Conservation (phyloP, 2,329 filamentous ascomycete species). For the Apiospora phragmitis region DNA sequence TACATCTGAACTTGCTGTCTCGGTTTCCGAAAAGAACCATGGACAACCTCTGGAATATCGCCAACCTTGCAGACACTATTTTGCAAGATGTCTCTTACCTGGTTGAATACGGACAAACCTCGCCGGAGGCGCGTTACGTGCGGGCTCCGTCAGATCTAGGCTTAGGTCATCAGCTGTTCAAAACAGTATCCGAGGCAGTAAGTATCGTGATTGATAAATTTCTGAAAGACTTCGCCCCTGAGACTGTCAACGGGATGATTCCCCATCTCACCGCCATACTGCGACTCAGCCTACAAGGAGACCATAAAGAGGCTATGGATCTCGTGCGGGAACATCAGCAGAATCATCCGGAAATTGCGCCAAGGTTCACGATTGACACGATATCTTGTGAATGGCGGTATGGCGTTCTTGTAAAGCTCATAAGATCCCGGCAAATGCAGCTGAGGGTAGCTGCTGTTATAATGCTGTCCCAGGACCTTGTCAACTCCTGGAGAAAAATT, state of each 20-base stretch:
- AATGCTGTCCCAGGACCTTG: constrained; percentile 70
- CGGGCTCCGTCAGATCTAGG: constrained; percentile 36
- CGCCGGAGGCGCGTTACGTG: constrained; percentile 13
- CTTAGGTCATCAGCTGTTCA: constrained; percentile 45
- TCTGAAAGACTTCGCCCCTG: constrained; percentile 50
- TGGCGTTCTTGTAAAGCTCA: constrained; percentile 65
- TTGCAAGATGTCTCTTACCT: constrained; percentile 18
- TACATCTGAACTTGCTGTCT: constrained; percentile 41
- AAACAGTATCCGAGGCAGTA: constrained; percentile 42
- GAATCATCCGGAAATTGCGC: constrained; percentile 38
- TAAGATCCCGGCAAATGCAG: constrained; percentile 87
- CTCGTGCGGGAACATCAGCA: constrained; percentile 33
- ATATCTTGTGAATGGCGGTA: constrained; percentile 70
- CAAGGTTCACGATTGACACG: constrained; percentile 45
- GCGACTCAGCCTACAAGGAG: constrained; percentile 39
- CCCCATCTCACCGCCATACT: constrained; percentile 46
- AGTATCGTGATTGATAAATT: constrained; percentile 54
- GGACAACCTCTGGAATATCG: constrained; percentile 42
- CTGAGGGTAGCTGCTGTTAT: constrained; percentile 77
- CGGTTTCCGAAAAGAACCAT: constrained; percentile 46
- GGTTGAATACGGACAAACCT: neutral
- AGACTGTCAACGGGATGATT: constrained; percentile 43
- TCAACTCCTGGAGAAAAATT: constrained; percentile 63
- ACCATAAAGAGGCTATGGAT: constrained; percentile 36
- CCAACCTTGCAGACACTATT: constrained; percentile 25